phyloP scores from a whole-genome alignment of 257 asterid genomes.

The Ballota nigra region DNA sequence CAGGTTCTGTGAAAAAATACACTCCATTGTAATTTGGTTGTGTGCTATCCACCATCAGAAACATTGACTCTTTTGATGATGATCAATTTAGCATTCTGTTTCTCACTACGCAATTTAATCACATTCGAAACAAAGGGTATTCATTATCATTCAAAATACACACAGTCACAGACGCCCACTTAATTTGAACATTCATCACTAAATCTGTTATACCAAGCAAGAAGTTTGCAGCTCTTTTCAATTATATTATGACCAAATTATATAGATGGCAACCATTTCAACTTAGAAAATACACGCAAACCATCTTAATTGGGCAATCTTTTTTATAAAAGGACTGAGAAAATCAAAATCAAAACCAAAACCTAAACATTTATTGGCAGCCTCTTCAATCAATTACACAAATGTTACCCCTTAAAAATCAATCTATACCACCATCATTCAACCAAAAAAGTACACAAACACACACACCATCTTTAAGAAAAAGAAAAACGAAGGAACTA shows the following conservation, averaged over 20 bases:
- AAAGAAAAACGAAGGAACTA: not conserved
- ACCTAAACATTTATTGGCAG: not conserved
- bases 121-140: not conserved
- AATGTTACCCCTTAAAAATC: not conserved
- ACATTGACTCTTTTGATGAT: not conserved
- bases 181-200: not conserved
- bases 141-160: not conserved
- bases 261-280: not conserved
- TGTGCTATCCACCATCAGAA: not conserved
- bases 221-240: not conserved
- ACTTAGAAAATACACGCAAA: too few species aligned
- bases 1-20: not conserved
- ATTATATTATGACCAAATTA: not conserved
- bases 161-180: not conserved
- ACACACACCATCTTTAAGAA: too few species aligned
- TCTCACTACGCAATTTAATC: not conserved
- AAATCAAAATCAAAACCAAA: too few species aligned
- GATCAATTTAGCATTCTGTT: not conserved
- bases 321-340: too few species aligned
- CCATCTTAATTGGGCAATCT: not conserved
- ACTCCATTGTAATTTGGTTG: not conserved
- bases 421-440: not conserved
- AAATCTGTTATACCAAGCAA: not conserved
- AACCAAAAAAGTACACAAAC: not conserved
- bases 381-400: not conserved